Evolutionary conservation across 2,329 filamentous ascomycete genomes (phyloP).

Genomic region (Cryphonectria radicalis): DNA sequence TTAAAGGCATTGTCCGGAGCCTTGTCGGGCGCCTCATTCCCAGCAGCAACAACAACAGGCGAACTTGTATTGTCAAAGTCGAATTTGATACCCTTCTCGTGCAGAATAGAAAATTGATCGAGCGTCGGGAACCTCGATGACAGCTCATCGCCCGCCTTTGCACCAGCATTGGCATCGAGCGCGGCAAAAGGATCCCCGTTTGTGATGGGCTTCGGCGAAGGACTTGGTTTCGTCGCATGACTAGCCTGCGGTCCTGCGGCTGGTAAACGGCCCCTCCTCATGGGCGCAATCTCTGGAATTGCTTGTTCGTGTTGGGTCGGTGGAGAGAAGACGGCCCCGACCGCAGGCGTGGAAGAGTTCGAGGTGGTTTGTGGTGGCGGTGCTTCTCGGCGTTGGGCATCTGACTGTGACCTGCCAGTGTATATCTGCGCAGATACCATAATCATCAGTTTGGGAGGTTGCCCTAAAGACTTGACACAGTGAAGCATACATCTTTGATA

Average conservation of each 20-base stretch:
- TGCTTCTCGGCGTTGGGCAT: slow-evolving; percentile 54
- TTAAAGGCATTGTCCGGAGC: slow-evolving; percentile 83
- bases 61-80: slow-evolving; percentile 71
- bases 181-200: slow-evolving; percentile 87
- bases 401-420: slow-evolving; percentile 64
- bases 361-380: slow-evolving; percentile 60
- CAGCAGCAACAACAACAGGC: slow-evolving; percentile 44
- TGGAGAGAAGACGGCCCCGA: slow-evolving; percentile 83
- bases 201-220: slow-evolving; percentile 71
- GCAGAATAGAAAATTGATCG: slow-evolving; percentile 89
- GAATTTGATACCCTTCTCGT: slow-evolving; percentile 83
- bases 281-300: slow-evolving; percentile 89
- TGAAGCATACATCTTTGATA: slow-evolving; percentile 76
- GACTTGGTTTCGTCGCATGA: slow-evolving; percentile 56
- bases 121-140: slow-evolving; percentile 86
- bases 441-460: slow-evolving; percentile 31
- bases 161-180: slow-evolving; percentile 61
- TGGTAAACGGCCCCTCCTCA: slow-evolving; percentile 82
- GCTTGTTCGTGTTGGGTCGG: slow-evolving; percentile 70
- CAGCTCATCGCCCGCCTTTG: slow-evolving; percentile 73
- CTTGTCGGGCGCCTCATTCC: slow-evolving; percentile 65
- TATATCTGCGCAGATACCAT: slow-evolving; percentile 66
- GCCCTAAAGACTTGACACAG: slow-evolving; percentile 20
- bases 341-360: slow-evolving; percentile 59
- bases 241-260: slow-evolving; percentile 44